A percentile compares a stretch with the other conserved stretches of the same genome.
Conservation (phyloP, 164 flowering plant genomes). For the grape (Vitis vinifera) region DNA sequence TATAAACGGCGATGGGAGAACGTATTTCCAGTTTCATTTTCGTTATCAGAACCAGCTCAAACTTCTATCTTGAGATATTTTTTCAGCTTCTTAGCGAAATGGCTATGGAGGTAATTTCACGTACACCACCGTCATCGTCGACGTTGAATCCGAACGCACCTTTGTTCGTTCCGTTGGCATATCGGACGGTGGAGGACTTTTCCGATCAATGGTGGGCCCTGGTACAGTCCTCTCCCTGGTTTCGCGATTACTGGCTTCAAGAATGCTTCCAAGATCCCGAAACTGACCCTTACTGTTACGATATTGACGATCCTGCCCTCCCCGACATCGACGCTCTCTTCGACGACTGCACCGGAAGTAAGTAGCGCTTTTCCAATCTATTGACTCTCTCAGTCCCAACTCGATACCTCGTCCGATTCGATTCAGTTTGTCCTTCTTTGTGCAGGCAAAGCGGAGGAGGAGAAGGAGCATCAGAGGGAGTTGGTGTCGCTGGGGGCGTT, state of each 20-base stretch:
- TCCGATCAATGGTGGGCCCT: conserved; percentile 92
- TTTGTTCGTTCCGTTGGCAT: conserved; percentile 68
- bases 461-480: conserved; percentile 27
- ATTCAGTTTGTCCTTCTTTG: background rate
- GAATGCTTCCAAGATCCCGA: conserved; percentile 72
- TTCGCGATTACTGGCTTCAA: conserved; percentile 89
- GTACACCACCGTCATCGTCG: conserved; percentile 26
- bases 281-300: conserved; percentile 13
- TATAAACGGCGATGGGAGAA: background rate
- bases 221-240: conserved; percentile 72
- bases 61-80: background rate
- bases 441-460: conserved; percentile 33
- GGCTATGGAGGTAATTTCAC: conserved; percentile 48
- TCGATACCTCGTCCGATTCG: background rate
- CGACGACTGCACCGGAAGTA: conserved; percentile 31
- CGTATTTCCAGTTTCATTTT: no score
- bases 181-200: conserved; percentile 78
- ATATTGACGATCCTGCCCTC: conserved; percentile 32
- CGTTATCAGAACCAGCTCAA: no score
- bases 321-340: conserved; percentile 47
- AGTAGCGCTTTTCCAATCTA: background rate
- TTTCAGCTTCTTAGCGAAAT: background rate
- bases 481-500: conserved; percentile 43
- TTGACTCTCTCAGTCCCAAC: background rate
- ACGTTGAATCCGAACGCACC: conserved; percentile 84